Base-by-base conservation (phyloP, 2,329 filamentous ascomycete species). In the Pseudocercospora eumusae region DNA sequence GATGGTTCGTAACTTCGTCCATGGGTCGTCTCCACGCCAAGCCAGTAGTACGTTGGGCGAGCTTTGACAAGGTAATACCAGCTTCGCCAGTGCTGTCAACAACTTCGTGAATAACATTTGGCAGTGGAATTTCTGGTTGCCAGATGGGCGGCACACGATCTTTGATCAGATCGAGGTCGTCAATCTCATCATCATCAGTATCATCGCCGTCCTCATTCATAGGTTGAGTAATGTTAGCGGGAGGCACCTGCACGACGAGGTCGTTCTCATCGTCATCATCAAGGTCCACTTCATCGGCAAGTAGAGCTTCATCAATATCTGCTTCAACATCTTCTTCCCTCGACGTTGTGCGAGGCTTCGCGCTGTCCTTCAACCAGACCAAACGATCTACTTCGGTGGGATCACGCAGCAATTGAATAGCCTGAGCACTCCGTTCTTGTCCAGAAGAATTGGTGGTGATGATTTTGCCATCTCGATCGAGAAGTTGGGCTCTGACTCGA, bases 1-100 rank as follows among this genome's bases (percentile, higher is more conserved):
- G 67, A 25, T 83, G 80, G 54, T 73, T 74, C 21, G 87, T 69
- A 20, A 80, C 74, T 28, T 80, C 78, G 68, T 88, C 85, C 28
- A 85, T 69, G 0, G 84, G 82, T 55, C 84, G 77, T 57, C 79
- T 79, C 73, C 82, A 86, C 66, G 84, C 81, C 9, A 74, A 72
- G 9, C 85, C 85, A 55, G 83, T 77, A 7, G 67, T 54, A 6
- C 55, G 61, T 20, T 66, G 56, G 20, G 65, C 56, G 7, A 83
- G 73, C 47, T 79, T 73, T 42, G 75, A 74, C 44, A 83, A 81
- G 54, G 81, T 82, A 40, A 80, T 76, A 2, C 86, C 86, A 18
- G 73, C 66, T 1, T 71, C 73, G 1, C 84, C 84, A 23, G 79
- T 72, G 23, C 73, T 68, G 15, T 80, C 73, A 54, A 85, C 75